Conservation (phyloP, 163 green algal species). For the Botryococcus braunii region DNA sequence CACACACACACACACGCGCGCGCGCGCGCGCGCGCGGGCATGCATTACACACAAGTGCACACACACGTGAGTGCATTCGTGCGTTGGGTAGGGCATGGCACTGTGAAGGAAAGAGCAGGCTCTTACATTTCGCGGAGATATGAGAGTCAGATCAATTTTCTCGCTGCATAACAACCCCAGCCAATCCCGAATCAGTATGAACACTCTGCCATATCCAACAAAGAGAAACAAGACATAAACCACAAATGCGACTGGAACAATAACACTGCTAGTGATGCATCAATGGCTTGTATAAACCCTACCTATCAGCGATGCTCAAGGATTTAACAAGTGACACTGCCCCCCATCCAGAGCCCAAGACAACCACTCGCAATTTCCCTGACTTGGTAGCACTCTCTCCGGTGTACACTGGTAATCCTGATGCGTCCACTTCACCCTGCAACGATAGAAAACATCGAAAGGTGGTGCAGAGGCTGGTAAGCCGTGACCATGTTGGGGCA, state of each 20-base stretch:
- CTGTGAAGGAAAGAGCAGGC: background rate
- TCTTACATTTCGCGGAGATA: constrained; percentile 1
- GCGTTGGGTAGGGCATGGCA: background rate
- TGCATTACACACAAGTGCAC: background rate
- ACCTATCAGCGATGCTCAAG: background rate
- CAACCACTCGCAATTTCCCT: constrained; percentile 38
- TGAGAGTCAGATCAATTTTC: constrained; percentile 1
- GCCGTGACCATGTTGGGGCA: no score
- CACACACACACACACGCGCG: background rate
- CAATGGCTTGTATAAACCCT: background rate
- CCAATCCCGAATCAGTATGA: background rate
- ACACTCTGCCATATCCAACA: background rate
- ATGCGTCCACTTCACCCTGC: no score
- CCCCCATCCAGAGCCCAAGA: constrained; percentile 64
- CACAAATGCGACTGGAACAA: background rate
- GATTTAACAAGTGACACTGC: constrained; percentile 41
- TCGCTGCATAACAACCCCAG: background rate
- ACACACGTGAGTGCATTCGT: background rate
- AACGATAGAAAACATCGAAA: no score
- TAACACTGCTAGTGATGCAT: background rate
- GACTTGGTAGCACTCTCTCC: background rate
- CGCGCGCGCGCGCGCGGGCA: background rate
- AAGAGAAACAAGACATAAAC: background rate
- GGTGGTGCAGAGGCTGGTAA: no score
- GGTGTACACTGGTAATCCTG: constrained; percentile 2